Evolutionary conservation across 1,139 yeast species (phyloP), one percentile per base, ranked within the genome.

Genomic region (Suhomyces taliae): DNA sequence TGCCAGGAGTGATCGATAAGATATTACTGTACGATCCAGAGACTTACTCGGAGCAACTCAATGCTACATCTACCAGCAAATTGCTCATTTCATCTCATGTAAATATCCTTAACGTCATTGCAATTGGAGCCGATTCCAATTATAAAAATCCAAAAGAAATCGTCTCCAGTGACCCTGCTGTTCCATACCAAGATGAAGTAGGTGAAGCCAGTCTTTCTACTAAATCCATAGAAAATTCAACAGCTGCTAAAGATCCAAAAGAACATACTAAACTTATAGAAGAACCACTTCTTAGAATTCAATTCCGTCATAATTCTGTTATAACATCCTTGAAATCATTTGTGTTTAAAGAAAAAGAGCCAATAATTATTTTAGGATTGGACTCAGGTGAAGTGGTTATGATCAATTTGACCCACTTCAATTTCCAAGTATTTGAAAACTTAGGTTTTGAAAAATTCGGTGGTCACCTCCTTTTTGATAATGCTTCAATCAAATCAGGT

Each of bases 51-150:
- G 45, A 54, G 11, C 63, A 58, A 15, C 45, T 72, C 11, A 45
- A 50, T 3, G 51, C 61, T 1, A 50, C 59, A 8, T 37, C 49
- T 5, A 56, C 60, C 12, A 35, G 53, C 10, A 65, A 66, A 44
- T 54, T 74, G 31, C 49, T 74, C 44, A 58, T 74, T 3, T 62
- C 75, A 2, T 56, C 67, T 12, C 66, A 74, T 56, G 68, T 72
- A 34, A 72, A 70, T 49, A 65, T 73, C 0, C 53, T 74, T 34
- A 74, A 74, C 53, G 60, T 74, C 2, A 55, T 74, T 35, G 69
- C 67, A 7, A 55, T 74, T 9, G 69, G 66, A 44, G 48, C 52
- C 2, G 47, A 60, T 10, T 57, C 62, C 7, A 54, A 61, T 10
- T 72, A 59, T 46, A 47, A 50, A 27, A 55, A 61, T 40, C 60